Evolutionary conservation across 495 filamentous ascomycete genomes (phyloP), one percentile per base, ranked within the genome.

Genomic region (Penicillium coffeae): DNA sequence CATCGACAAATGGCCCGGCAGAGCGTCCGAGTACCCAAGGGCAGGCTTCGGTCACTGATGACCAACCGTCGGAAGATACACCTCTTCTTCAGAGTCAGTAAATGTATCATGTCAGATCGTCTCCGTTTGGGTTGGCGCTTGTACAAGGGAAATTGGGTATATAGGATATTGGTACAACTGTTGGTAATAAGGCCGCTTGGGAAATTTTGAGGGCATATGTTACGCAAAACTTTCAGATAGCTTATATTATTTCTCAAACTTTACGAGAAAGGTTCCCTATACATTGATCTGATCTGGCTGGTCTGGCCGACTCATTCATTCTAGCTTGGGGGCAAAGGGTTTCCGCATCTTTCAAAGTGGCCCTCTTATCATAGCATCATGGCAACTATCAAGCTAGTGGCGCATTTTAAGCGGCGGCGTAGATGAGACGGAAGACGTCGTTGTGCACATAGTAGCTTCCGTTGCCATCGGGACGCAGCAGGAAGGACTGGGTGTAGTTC

Each of bases 351-450:
- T 32, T 48, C 22, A 49, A 25, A 36, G 22, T 48, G 37, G 3
- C 42, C 30, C 45, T 47, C 41, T n/a, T n/a, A 14, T 62, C 55
- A 52, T 64, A 27, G 52, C 55, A 21, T 63, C 56, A 49, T 65
- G 44, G 44, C 44, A 40, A 35, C 50, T 48, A 42, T 6, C 25
- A 30, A 13, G 38, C 15, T 38, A 18, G 25, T 15, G 19, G 13
- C 27, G 20, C 21, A 30, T 49, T 45, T 53, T 59, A 56, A 21
- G 47, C 22, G 30, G 60, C 62, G 46, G 54, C 51, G 71, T 87
- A 90, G 52, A 91, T 76, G 48, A 97, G 77, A 56, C 84, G 84
- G 81, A 96, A 96, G 70, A 95, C 71, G 63, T 97, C 90, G 76
- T 96, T 96, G 72, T 83, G 83, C 60, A 96, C 84, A 64, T 80